phyloP scores from a whole-genome alignment of 306 rosid species.

The Medicago lupulina region DNA sequence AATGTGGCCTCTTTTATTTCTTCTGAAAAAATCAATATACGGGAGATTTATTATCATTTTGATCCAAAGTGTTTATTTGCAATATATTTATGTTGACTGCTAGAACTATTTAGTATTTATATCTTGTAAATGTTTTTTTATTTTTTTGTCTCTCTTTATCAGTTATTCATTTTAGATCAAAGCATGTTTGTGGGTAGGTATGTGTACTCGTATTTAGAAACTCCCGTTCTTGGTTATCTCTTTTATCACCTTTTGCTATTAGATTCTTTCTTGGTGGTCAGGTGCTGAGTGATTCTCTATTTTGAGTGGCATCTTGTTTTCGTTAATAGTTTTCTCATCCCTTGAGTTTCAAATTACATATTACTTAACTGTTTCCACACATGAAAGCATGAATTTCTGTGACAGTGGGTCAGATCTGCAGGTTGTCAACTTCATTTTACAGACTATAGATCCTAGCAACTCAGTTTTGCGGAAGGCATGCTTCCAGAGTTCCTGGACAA shows the following conservation, averaged over 20 bases:
- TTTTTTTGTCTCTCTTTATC: conserved; percentile 15
- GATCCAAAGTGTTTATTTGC: conserved; percentile 18
- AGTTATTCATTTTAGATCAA: conserved; percentile 20
- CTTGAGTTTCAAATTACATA: conserved; percentile 36
- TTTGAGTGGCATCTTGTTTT: conserved; percentile 31
- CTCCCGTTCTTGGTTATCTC: conserved; percentile 19
- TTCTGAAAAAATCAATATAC: neutral
- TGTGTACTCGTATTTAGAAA: conserved; percentile 22
- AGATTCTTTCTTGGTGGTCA: conserved; percentile 37
- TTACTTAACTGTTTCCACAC: conserved; percentile 35
- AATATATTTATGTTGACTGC: conserved; percentile 25
- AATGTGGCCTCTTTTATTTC: neutral
- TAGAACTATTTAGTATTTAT: conserved; percentile 24
- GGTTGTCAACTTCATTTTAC: conserved; percentile 91
- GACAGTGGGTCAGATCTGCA: conserved; percentile 71
- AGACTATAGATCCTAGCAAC: conserved; percentile 93
- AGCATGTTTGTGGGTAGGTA: conserved; percentile 20
- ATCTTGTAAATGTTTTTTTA: neutral
- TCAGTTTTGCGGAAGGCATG: conserved; percentile 89
- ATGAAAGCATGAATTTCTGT: conserved; percentile 48
- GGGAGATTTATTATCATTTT: neutral
- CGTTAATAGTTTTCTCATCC: conserved; percentile 27
- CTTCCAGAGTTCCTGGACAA: conserved; percentile 88
- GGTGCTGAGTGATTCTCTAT: conserved; percentile 37
- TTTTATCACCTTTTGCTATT: conserved; percentile 30